Base-by-base conservation (phyloP, 305 asterid species). In the Fraxinus xanthoxyloides region DNA sequence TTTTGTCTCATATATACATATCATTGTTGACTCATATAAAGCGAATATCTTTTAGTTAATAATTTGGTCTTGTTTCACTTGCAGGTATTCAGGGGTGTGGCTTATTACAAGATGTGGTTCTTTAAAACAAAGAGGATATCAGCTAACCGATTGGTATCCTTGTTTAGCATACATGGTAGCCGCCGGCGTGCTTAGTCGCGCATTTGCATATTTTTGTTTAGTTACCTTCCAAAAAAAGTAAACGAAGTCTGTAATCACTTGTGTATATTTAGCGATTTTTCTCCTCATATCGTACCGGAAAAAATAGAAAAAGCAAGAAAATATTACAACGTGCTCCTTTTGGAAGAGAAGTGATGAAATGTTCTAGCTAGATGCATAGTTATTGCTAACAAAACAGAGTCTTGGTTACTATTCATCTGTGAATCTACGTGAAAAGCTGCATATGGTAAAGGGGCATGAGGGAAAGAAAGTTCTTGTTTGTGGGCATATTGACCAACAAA, bases 191-290 rank as follows among this genome's bases (percentile, higher is more conserved):
- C 40, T 75, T 7, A 85, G 94, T 81, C 87, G 95, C 6, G 87
- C 80, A 23, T n/a, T 87, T 28, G 95, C 94, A 4, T 92, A 88
- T 77, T 87, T 90, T 85, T 89, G 92, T 82, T 87, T 88, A 10
- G 85, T 91, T 72, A 88, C 90, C 15, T 91, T 96, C 98, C 98
- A 93, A 92, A 96, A 94, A 86, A 96, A 94, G 43, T 70, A 70
- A 70, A 70, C 32, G 46, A 8, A 70, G 10, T 70, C 13, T 70
- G 13, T 30, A 69, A 69, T 69, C 75, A 69, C 75, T 69, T 15
- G 75, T 69, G 5, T 30, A 69, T 69, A 70, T 32, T 5, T 31
- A 32, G 43, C 43, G 10, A 32, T 31, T 31, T 31, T 70, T 26
- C 76, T 31, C 17, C 75, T 31, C 4, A 31, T 31, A 30, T 70